Base-by-base conservation (phyloP, 257 asterid genomes). In the Plantago elongata region DNA sequence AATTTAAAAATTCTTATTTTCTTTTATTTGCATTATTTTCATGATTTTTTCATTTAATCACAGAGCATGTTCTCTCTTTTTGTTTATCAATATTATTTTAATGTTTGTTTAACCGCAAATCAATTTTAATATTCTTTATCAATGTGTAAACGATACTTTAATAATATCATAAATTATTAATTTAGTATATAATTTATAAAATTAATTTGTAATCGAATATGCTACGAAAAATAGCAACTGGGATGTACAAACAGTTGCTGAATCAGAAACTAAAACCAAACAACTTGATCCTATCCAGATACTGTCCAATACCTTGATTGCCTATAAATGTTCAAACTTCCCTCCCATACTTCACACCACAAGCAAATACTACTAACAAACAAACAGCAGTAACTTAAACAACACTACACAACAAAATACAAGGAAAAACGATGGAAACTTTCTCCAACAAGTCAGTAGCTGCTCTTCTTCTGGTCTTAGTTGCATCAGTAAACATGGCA, bases 371-470 rank as follows among this genome's bases (percentile, higher is more conserved):
- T 12, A 27, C 11, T 18, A 34, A 13, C 45, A 51, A 13, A 60
- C 49, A 59, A 58, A 52, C 16, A 40, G 22, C 8, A 22, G 27
- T 22, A 5, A 27, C 15, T 9, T n/a, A 40, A 22, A 48, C 9
- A 29, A 15, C 22, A 54, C 29, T 42, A 16, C 60, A 7, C 37
- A 9, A 15, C 45, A 42, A 29, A 10, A 22, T 22, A 22, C 27
- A 14, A 43, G 9, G 18, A 45, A 60, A 15, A 52, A 69, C n/a
- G 5, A 83, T 78, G 89, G 86, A 64, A 48, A 73, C 54, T 9
- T 40, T 18, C 43, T 46, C 27, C 57, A 55, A 34, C 29, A 67
- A 48, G 54, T 70, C 73, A 14, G 37, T 63, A 15, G 40, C 40
- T 34, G 11, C 63, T 13, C 11, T 69, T 46, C 45, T 77, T 54